A percentile compares a stretch with the other conserved stretches of the same genome.
Evolutionary conservation across 2,329 filamentous ascomycete species (phyloP).

Genomic region (Colletotrichum sp.): DNA sequence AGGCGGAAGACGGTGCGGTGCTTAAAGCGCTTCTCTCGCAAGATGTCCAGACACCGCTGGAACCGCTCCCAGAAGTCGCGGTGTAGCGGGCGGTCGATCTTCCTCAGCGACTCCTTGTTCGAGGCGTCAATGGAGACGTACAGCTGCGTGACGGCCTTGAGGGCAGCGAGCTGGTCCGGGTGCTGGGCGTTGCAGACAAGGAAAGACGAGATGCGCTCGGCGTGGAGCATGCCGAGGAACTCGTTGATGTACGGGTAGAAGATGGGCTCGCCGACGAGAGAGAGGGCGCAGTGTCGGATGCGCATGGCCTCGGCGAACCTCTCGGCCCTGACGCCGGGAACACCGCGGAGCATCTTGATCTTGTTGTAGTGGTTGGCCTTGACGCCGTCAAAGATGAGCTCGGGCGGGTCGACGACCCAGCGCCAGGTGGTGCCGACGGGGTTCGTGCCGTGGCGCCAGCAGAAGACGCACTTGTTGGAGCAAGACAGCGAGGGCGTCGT

Average conservation of each 20-base stretch:
- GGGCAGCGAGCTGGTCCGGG: constrained; percentile 82
- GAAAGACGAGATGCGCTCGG: constrained; percentile 88
- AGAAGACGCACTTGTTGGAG: constrained; percentile 98
- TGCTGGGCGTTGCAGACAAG: constrained; percentile 98
- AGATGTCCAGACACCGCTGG: constrained; percentile 85
- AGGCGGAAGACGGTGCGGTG: constrained; percentile 95
- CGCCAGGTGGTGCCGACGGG: constrained; percentile 96
- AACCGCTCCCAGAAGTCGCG: constrained; percentile 98
- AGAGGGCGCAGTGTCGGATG: constrained; percentile 91
- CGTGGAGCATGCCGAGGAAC: constrained; percentile 82
- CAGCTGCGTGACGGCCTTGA: constrained; percentile 89
- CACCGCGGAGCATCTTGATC: constrained; percentile 95
- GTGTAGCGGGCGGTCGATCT: constrained; percentile 90
- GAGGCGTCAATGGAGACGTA: constrained; percentile 97
- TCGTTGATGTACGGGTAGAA: constrained; percentile 98
- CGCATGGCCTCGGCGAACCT: constrained; percentile 91
- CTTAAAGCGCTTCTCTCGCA: constrained; percentile 79
- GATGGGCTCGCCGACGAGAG: constrained; percentile 94
- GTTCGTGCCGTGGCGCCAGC: constrained; percentile 97
- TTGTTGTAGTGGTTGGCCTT: constrained; percentile 95
- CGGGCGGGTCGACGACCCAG: constrained; percentile 91
- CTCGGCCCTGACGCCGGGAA: constrained; percentile 90
- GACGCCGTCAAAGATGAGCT: constrained; percentile 87
- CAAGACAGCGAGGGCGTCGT: constrained; percentile 94
- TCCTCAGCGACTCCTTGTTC: constrained; percentile 83